A percentile compares a stretch with the other conserved stretches of the same genome.
Evolutionary conservation across 345 rosid genomes (phyloP).

Genomic region (Gossypium australe): DNA sequence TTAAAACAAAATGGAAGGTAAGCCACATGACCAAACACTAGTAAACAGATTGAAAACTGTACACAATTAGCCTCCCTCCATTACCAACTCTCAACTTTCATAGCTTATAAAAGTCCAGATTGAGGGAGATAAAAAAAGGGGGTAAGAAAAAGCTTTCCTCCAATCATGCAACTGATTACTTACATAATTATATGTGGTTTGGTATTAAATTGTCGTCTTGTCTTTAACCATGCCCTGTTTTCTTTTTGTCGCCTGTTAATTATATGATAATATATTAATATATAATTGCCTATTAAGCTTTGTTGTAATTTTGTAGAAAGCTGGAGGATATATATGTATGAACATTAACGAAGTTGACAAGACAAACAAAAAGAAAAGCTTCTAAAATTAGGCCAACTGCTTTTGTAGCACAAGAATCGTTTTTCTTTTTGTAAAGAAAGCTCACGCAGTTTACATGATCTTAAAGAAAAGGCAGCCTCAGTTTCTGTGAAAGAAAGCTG

Average conservation of each 20-base stretch:
- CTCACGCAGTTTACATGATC: background rate
- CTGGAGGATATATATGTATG: background rate
- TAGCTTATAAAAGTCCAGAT: background rate
- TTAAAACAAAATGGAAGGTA: background rate
- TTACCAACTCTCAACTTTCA: constrained; percentile 3
- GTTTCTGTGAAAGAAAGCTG: constrained; percentile 19
- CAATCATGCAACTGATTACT: constrained; percentile 7
- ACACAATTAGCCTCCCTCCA: background rate
- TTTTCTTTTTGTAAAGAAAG: background rate
- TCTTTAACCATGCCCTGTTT: background rate
- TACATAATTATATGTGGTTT: background rate
- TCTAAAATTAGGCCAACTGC: constrained; percentile 3
- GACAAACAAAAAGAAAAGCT: background rate
- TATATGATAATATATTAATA: background rate
- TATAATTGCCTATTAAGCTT: no score
- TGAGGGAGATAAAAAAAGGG: background rate
- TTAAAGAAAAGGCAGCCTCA: constrained; percentile 12
- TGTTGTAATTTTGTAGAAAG: constrained; percentile 5
- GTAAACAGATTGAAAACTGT: background rate
- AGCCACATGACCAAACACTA: constrained; percentile 8
- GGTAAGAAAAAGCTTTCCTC: background rate
- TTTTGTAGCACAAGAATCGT: background rate
- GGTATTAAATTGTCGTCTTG: background rate
- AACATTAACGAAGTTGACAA: background rate
- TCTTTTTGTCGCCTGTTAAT: background rate